Evolutionary conservation across 78 protist genomes (phyloP), one percentile per base, ranked within the genome.

Genomic region (Polysphondylium violaceum): DNA sequence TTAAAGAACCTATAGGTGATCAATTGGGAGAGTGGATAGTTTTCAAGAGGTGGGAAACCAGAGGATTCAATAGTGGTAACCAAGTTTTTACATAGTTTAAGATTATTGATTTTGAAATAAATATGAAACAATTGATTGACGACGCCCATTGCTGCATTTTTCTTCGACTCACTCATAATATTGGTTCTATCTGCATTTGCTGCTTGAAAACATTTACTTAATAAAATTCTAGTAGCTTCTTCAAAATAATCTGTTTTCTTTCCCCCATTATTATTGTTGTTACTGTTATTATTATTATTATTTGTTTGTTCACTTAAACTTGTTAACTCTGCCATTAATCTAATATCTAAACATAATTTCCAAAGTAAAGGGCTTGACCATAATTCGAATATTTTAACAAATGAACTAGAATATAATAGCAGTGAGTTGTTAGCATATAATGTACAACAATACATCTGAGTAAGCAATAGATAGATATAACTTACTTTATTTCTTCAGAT

Each of bases 1-100:
- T n/a, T 44, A 86, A 89, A 89, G 83, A 83, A 89, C 36, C 72
- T 29, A 53, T 89, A 89, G 60, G 94, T 89, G 25, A 89, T 72
- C 8, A 50, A 21, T 64, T 89, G 94, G 3, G 16, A 1, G 16
- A 87, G 8, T 8, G 88, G 89, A 40, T 83, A 89, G 16, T 58
- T 33, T 25, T 59, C 75, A 19, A 89, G 19, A 75, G 75, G 2
- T 1, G 83, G 83, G 72, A 58, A 72, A 23, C 68, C 88, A 12
- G 78, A 56, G 36, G 85, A 74, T 41, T 89, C 94, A 19, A 89
- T 50, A 14, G 88, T 47, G 12, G 51, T 61, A 23, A 87, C 87
- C 23, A 89, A 27, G 40, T 74, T 74, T 51, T 89, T 89, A 59
- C 92, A 86, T 6, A 75, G 56, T 50, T 73, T 72, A 3, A 89